Evolutionary conservation across 1,284 basidiomycete genomes (phyloP), one percentile per base, ranked within the genome.

Genomic region (Rhizopogon hawkerae): DNA sequence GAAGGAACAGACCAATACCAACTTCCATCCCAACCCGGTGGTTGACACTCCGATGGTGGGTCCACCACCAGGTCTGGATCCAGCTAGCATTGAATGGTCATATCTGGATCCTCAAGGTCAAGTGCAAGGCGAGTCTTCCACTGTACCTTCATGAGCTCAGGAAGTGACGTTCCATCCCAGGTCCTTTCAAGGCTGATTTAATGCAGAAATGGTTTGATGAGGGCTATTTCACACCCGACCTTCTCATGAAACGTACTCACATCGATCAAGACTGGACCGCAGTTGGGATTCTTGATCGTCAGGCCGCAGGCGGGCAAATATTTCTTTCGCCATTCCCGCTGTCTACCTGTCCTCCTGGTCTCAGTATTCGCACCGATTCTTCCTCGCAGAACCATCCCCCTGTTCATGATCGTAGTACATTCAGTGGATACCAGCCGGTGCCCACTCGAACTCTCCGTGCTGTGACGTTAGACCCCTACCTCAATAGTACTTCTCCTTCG

Each of bases 181-280:
- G 92, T 46, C 95, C 95, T 1, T 98, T 98, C 75, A 77, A 78
- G 37, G 92, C 89, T 23, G 80, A 85, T 54, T 66, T 89, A 53
- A 98, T 98, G 95, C 93, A 98, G 70, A 90, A 91, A 58, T 98
- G 95, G 95, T 89, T 85, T 65, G 83, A 90, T 49, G 89, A 88
- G 61, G 86, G 86, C 11, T 98, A 96, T 71, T 97, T 98, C 65
- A 75, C 80, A n/a, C 73, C 83, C 39, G 84, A 91, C 54, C 75
- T 98, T 26, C 80, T 89, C 33, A 84, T 95, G 77, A 90, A 86
- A 60, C 83, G 92, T 44, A 82, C 76, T 9, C 72, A 77, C 56
- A 57, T 84, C 44, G 85, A 89, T 60, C 58, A 59, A 7, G 76
- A 82, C 6, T 89, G 83, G 82, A 76, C 71, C 43, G 69, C 81